Base-by-base conservation (phyloP, 2,329 filamentous ascomycete genomes). In the Scytalidium sp. region DNA sequence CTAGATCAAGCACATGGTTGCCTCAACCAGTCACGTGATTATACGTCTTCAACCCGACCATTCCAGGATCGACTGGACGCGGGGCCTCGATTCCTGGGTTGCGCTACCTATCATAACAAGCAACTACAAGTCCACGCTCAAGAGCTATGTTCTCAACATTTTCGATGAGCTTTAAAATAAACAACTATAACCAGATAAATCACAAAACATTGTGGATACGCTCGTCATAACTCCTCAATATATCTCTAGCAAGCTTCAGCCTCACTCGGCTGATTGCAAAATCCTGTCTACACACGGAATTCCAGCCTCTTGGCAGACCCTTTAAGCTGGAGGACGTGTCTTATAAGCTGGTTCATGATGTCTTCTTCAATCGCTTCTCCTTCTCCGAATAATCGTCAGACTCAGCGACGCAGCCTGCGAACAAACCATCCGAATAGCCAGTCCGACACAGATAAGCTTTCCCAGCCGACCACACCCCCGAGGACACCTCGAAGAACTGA, bases 291-390 rank as follows among this genome's bases (percentile, higher is more conserved):
- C n/a, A n/a, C n/a, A n/a, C n/a, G n/a, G n/a, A n/a, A n/a, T n/a
- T n/a, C n/a, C n/a, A n/a, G n/a, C n/a, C n/a, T n/a, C n/a, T n/a
- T n/a, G n/a, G n/a, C n/a, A n/a, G n/a, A n/a, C n/a, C n/a, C n/a
- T n/a, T n/a, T 73, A 70, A 73, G 75, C 55, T 60, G 69, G 69
- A 69, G 60, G 64, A 64, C 47, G 78, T 78, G 75, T 73, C 74
- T 62, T 65, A 71, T 43, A 67, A 68, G 62, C 60, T 64, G 54
- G 60, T 57, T 48, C 62, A 56, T 53, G 15, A 56, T 55, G 17
- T 49, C 57, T 32, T 47, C 56, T 27, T 43, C 50, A 15, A 52
- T 53, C 52, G 52, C 60, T 48, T 58, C 61, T 40, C 56, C 60
- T n/a, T n/a, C n/a, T 32, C 58, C 60, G 27, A 54, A 61, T 45